Conservation (phyloP, 1,139 yeast genomes). For the Sugiyamaella castrensis region DNA sequence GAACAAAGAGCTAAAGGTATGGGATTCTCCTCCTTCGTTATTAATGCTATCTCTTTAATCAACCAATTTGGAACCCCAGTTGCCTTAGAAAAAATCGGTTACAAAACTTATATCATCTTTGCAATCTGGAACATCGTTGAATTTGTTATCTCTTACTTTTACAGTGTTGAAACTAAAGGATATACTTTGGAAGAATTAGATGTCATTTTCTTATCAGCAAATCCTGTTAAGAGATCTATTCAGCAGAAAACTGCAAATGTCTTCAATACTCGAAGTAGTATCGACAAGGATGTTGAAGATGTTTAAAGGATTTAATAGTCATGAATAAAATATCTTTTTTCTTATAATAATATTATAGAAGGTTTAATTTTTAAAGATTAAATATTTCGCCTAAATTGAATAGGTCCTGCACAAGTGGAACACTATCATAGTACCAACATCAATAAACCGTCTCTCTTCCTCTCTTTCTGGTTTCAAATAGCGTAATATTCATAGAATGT, state of each 20-base stretch:
- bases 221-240: constrained; percentile 27
- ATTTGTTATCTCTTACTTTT: constrained; percentile 36
- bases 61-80: constrained; percentile 55
- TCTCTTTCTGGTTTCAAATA: no score
- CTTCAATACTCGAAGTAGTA: no score
- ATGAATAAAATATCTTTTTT: no score
- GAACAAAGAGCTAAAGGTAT: constrained; percentile 38
- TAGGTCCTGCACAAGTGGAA: no score
- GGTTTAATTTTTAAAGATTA: no score
- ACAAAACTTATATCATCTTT: constrained; percentile 38
- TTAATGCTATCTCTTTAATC: constrained; percentile 24
- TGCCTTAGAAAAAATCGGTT: constrained; percentile 55
- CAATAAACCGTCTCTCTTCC: no score
- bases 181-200: constrained; percentile 49
- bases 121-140: constrained; percentile 25
- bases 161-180: constrained; percentile 48
- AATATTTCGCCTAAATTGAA: no score
- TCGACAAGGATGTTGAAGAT: no score
- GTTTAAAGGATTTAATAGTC: no score
- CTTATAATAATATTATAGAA: no score
- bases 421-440: no score
- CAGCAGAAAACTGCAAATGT: neutral
- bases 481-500: no score
- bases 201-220: constrained; percentile 37
- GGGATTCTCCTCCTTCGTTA: constrained; percentile 26